Base-by-base conservation (phyloP, 805 yeast species). In the Candida anglica region DNA sequence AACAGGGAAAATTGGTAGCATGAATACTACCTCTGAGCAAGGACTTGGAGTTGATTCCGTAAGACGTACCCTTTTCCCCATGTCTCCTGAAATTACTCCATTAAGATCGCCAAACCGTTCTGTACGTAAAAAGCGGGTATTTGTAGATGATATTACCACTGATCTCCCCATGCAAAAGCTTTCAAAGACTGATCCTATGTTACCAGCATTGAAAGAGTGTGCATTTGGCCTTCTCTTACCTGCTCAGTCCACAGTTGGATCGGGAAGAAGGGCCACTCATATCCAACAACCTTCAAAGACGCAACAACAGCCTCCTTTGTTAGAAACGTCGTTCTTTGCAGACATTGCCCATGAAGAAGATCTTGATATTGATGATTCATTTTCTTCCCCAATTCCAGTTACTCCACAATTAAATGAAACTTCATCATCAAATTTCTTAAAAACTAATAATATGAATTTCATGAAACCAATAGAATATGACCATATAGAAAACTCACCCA, bases 201-300 rank as follows among this genome's bases (percentile, higher is more conserved):
- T 21, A 6, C 6, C 6, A 24, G 14, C n/a, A 11, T n/a, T 11
- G 6, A 24, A 32, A 15, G 31, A 40, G 20, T 35, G 39, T 30
- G 42, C 56, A 31, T 52, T 58, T 35, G 56, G 60, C 2, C 37
- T 53, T 23, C 42, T 64, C 13, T 43, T 63, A 19, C 70, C 70
- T 2, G 53, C 58, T 15, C 69, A 66, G 4, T 58, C 66, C 2
- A 58, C 63, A 1, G 50, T 61, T 7, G 69, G 71, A 1, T 45
- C 63, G 6, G 71, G 69, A 3, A 47, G 69, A 30, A 54, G 45
- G 36, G 27, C 37, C 5, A 33, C 18, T 15, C 34, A 45, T 4
- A 24, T 21, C 45, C 34, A 30, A 41, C n/a, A n/a, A n/a, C n/a
- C n/a, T n/a, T 26, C 15, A 24, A 25, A 8, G 19, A 17, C 16